Base-by-base conservation (phyloP, 2,329 filamentous ascomycete species). In the Aspergillus sclerotialis region DNA sequence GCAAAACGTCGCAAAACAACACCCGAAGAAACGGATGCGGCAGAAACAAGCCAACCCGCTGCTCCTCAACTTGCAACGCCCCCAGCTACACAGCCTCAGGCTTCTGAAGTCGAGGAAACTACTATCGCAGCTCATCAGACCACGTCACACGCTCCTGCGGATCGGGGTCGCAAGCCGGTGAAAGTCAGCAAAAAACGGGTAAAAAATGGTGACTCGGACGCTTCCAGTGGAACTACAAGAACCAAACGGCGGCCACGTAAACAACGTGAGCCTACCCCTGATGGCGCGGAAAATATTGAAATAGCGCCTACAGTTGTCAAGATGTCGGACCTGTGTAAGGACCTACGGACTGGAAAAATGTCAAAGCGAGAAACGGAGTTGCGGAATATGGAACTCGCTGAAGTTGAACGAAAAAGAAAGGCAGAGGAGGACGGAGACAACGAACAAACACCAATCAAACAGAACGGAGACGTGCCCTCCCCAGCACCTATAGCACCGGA, bases 311-410 rank as follows among this genome's bases (percentile, higher is more conserved):
- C 67, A 9, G 59, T 64, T 13, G 63, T 74, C 3, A 75, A 69
- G 33, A 80, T 82, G 76, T 69, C 64, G 19, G 70, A 76, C 29
- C 55, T 81, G 2, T 73, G 69, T 44, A 69, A 65, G 33, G 72
- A 75, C 43, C 56, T 67, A 23, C 60, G 64, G n/a, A 66, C 65
- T 1, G 77, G 77, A 29, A 74, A 69, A 43, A 68, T 69, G 25
- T 80, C 77, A 0, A 67, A 69, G 38, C 67, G 69, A 5, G 77
- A 80, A 45, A 69, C 64, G 34, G 68, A 73, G 42, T 66, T 82
- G 58, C 69, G 70, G 7, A 65, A 67, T 35, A 69, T 79, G 36
- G 71, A 81, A 44, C 68, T 71, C 63, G 67, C 61, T 2, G 74
- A 76, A 37, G 65, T 73, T 19, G 66, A 63, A 38, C 53, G 53